Evolutionary conservation across 2,329 filamentous ascomycete species (phyloP).

Genomic region (Cordyceps cicadae): DNA sequence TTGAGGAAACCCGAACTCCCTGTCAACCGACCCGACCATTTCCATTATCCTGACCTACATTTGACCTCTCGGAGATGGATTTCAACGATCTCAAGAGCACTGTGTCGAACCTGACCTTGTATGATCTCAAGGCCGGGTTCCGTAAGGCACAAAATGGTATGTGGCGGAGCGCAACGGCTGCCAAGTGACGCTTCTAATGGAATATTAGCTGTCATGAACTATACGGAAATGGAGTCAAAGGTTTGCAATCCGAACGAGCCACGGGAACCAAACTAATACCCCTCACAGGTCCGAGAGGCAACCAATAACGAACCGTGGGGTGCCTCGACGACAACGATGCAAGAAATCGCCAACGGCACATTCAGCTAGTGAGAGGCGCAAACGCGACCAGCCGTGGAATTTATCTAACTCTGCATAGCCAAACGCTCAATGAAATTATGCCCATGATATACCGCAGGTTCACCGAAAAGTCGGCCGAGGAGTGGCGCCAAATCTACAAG

Average conservation of each 20-base stretch:
- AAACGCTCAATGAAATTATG: conserved; percentile 98
- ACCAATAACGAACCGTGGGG: conserved; percentile 99
- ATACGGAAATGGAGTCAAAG: conserved; percentile 83
- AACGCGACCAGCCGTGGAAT: neutral
- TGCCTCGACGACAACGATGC: conserved; percentile 74
- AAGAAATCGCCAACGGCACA: conserved; percentile 95
- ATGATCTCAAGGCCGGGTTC: conserved; percentile 90
- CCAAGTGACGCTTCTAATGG: conserved; percentile 21
- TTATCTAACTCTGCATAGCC: conserved; percentile 43
- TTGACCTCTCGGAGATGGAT: conserved; percentile 58
- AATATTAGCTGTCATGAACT: conserved; percentile 86
- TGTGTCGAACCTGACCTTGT: conserved; percentile 85
- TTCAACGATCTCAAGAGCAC: conserved; percentile 75
- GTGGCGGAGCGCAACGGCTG: conserved; percentile 18
- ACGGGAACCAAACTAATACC: conserved; percentile 2
- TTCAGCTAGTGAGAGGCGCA: conserved; percentile 78
- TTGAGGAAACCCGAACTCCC: neutral
- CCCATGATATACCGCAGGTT: conserved; percentile 99
- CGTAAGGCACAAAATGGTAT: conserved; percentile 95
- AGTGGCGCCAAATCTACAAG: conserved; percentile 99
- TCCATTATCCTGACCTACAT: neutral
- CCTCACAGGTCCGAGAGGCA: conserved; percentile 75
- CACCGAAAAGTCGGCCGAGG: conserved; percentile 94
- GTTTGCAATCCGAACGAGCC: conserved; percentile 26
- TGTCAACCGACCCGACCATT: neutral